Evolutionary conservation across 2,329 filamentous ascomycete genomes (phyloP).

Genomic region (Sporothrix protearum): DNA sequence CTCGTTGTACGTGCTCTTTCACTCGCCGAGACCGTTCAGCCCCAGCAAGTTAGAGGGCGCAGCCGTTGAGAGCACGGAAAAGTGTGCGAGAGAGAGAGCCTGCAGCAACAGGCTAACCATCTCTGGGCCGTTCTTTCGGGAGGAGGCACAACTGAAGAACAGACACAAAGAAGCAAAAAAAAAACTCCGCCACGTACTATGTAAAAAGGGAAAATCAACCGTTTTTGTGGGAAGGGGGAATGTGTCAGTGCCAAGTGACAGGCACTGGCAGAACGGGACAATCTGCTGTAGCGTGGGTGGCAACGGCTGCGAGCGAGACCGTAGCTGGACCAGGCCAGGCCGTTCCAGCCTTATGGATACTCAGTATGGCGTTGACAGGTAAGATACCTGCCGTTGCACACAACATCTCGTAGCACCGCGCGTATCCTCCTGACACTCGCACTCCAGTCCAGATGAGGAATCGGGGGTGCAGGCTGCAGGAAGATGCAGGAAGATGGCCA

Average conservation of each 20-base stretch:
- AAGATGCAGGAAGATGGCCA: neutral
- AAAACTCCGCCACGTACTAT: neutral
- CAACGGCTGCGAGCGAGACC: neutral
- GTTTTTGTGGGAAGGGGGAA: neutral
- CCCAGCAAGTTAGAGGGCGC: neutral
- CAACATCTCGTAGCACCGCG: too few species aligned
- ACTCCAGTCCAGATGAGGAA: neutral
- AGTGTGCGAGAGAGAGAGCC: neutral
- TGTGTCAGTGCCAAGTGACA: neutral
- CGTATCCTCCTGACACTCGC: neutral
- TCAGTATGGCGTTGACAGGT: neutral
- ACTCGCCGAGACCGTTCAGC: neutral
- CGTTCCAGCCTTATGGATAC: conserved; percentile 5
- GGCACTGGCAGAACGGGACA: neutral
- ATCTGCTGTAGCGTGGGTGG: neutral
- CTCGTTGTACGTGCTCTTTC: neutral
- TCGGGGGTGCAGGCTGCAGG: neutral
- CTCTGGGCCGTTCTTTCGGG: neutral
- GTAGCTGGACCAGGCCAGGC: neutral
- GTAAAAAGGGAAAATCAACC: too few species aligned
- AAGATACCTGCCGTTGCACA: neutral
- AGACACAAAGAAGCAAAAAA: neutral
- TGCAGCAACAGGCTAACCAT: neutral
- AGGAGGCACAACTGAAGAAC: neutral
- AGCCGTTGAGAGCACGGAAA: neutral